Evolutionary conservation across 2,329 filamentous ascomycete species (phyloP), one percentile per base, ranked within the genome.

Genomic region (Botrytis cinerea): DNA sequence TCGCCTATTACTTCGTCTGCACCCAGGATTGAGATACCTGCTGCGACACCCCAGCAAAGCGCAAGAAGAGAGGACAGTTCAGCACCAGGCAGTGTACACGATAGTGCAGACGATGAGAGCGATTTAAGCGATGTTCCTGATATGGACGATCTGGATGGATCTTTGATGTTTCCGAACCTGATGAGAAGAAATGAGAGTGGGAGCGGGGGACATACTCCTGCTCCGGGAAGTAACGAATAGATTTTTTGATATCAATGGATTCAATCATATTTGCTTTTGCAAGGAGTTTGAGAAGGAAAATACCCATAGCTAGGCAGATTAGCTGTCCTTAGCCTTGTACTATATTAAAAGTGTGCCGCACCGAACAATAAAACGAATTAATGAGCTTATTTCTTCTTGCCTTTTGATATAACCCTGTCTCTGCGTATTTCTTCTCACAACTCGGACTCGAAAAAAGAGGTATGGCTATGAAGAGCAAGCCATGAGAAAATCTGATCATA

Each of bases 21-120:
- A 84, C 83, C 14, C 84, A 85, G 74, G 86, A 72, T 74, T 45
- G 74, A 72, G 54, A 67, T 66, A 83, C 78, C 83, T 83, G 78
- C 45, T 54, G 20, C 48, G 32, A 25, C 12, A 40, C 16, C 67
- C 18, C 59, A 64, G 20, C 63, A 73, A 38, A 77, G 20, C 76
- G 83, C 73, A 81, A 75, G 81, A 75, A 76, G 61, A 75, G 78
- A 83, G 66, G 80, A 81, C 62, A 82, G 83, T 63, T 78, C 77
- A 28, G 79, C 71, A 14, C 76, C 76, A 12, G 81, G 80, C 16
- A 82, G 84, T 67, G 79, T 86, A 0, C 84, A 87, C 62, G 86
- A 87, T 73, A 84, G 83, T 76, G 86, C 86, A 0, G 86, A 88
- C 76, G 86, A 87, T 73, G 86, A 87, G 75, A 87, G 85, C 75